Percentiles rank a stretch among this genome's conserved stretches.
Conservation (phyloP, 768 basidiomycete species). For the Naganishia kalamii region DNA sequence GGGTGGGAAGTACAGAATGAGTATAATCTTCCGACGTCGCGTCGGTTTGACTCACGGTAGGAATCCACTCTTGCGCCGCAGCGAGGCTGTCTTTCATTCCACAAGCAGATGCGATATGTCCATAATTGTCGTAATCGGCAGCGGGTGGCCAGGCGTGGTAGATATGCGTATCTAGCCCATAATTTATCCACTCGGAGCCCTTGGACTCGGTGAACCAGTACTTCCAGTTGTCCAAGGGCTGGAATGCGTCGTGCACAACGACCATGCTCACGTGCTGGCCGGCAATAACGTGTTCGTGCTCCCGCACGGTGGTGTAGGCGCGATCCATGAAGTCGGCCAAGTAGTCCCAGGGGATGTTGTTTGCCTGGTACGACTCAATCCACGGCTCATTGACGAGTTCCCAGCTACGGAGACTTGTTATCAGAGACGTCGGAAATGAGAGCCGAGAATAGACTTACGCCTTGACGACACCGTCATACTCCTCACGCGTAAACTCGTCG, state of each 20-base stretch:
- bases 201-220: slow-evolving; percentile 31
- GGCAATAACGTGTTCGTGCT: slow-evolving; percentile 26
- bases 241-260: slow-evolving; percentile 41
- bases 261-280: slow-evolving; percentile 32
- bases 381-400: slow-evolving; percentile 29
- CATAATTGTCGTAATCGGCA: slow-evolving; percentile 28
- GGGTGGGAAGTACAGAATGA: too few species aligned
- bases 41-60: slow-evolving; percentile 28
- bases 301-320: slow-evolving; percentile 32
- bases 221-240: slow-evolving; percentile 34
- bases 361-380: slow-evolving; percentile 32
- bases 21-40: background rate
- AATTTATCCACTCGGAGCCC: slow-evolving; percentile 36
- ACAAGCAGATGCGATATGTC: slow-evolving; percentile 36
- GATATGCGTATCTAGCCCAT: slow-evolving; percentile 38
- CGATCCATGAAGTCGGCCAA: slow-evolving; percentile 32
- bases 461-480: slow-evolving; percentile 38
- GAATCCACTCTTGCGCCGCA: slow-evolving; percentile 31
- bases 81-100: slow-evolving; percentile 19
- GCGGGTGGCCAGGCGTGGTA: slow-evolving; percentile 31
- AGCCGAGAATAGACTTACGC: slow-evolving; percentile 18
- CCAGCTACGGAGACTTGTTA: background rate
- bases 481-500: slow-evolving; percentile 29
- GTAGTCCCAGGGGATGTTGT: slow-evolving; percentile 32
- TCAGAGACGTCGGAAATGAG: background rate